A percentile compares a stretch with the other conserved stretches of the same genome.
These are phyloP conservation scores for Huntiella moniliformis DNA, from an alignment of 2,329 filamentous ascomycete species.

Conservation along the genomic window DNA sequence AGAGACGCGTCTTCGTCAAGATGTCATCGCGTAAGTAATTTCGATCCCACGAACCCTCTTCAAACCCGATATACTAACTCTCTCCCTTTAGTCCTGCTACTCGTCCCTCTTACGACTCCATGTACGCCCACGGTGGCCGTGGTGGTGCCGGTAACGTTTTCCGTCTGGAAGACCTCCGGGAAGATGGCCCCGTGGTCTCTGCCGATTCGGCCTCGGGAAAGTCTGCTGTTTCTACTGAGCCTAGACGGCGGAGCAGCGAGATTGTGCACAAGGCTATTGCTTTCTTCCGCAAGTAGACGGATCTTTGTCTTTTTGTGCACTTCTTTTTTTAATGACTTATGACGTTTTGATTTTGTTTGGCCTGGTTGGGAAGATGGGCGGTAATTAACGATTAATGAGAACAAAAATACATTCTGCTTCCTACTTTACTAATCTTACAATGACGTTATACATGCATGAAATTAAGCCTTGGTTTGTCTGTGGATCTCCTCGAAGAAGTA, in stretches of 20 bases:
- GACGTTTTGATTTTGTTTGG: neutral
- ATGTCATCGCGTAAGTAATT: constrained; percentile 49
- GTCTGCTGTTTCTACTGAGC: neutral
- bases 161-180: constrained; percentile 20
- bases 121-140: constrained; percentile 40
- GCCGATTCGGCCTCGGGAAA: constrained; percentile 15
- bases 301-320: neutral
- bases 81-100: constrained; percentile 28
- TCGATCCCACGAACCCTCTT: constrained; percentile 5
- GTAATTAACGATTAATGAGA: neutral
- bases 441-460: neutral
- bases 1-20: constrained; percentile 63
- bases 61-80: constrained; percentile 10
- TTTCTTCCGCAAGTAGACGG: constrained; percentile 10
- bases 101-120: constrained; percentile 19
- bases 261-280: constrained; percentile 7
- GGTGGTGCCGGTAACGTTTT: constrained; percentile 59
- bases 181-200: neutral
- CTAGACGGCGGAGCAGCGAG: constrained; percentile 22
- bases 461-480: constrained; percentile 34
- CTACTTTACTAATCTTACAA: neutral
- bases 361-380: neutral
- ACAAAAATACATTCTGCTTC: neutral
- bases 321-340: neutral
- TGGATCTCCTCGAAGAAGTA: constrained; percentile 93